These are phyloP conservation scores for Blastobotrys raffinosifermentans DNA, from an alignment of 1,139 yeast genomes.

Conservation along the genomic window DNA sequence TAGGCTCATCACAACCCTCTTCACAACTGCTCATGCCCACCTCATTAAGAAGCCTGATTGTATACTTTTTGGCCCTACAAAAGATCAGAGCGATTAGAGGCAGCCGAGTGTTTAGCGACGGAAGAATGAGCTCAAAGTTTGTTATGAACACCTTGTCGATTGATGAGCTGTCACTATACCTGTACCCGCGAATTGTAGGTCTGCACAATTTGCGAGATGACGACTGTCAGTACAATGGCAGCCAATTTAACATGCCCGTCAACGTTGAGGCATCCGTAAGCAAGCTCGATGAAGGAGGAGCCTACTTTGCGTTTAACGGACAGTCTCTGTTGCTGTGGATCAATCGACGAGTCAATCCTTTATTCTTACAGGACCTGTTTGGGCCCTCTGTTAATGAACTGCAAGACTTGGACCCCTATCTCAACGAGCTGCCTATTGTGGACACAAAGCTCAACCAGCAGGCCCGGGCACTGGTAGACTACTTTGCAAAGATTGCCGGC, in stretches of 20 bases:
- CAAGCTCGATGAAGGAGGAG: conserved; percentile 61
- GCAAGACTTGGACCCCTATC: conserved; percentile 41
- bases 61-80: conserved; percentile 60
- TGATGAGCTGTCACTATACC: conserved; percentile 53
- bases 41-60: conserved; percentile 66
- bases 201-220: conserved; percentile 58
- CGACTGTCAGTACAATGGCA: conserved; percentile 37
- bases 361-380: conserved; percentile 66
- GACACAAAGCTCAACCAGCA: conserved; percentile 66
- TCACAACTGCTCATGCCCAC: conserved; percentile 79
- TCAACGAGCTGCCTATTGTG: conserved; percentile 62
- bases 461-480: conserved; percentile 54
- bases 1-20: conserved; percentile 44
- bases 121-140: conserved; percentile 54
- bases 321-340: conserved; percentile 58
- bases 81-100: conserved; percentile 59
- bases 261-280: conserved; percentile 43
- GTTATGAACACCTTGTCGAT: conserved; percentile 52
- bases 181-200: conserved; percentile 79
- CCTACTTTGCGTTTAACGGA: conserved; percentile 73
- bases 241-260: conserved; percentile 45
- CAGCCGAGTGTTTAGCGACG: conserved; percentile 32
- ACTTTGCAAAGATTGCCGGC: conserved; percentile 41
- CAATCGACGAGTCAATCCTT: conserved; percentile 62
- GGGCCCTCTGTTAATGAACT: conserved; percentile 49